A percentile compares a stretch with the other conserved stretches of the same genome.
Conservation (phyloP, 2,329 filamentous ascomycete genomes). For the Xylaria sp. region DNA sequence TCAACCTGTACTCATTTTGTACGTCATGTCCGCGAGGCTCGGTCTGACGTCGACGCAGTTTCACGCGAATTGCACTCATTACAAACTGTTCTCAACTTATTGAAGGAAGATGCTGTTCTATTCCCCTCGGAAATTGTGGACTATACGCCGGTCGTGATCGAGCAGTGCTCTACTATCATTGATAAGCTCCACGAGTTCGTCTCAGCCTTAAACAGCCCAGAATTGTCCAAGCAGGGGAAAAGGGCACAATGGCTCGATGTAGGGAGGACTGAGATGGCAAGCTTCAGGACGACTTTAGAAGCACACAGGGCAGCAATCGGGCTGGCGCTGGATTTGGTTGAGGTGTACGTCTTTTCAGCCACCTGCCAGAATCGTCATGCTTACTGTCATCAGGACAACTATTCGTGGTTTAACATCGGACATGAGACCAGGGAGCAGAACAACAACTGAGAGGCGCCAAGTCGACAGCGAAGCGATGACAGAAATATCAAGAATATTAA, state of each 20-base stretch:
- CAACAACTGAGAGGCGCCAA: slow-evolving; percentile 32
- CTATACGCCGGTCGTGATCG: slow-evolving; percentile 45
- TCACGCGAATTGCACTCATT: slow-evolving; percentile 50
- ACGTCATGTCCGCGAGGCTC: slow-evolving; percentile 49
- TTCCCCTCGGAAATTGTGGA: slow-evolving; percentile 46
- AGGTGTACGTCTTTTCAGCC: slow-evolving; percentile 40
- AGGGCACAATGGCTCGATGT: slow-evolving; percentile 45
- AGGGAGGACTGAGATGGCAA: slow-evolving; percentile 41
- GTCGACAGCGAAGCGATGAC: slow-evolving; percentile 35
- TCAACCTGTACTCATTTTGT: slow-evolving; percentile 45
- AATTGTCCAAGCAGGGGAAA: slow-evolving; percentile 45
- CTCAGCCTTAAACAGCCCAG: slow-evolving; percentile 39
- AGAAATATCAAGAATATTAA: slow-evolving; percentile 44
- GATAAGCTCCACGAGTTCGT: slow-evolving; percentile 45
- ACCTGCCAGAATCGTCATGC: slow-evolving; percentile 15
- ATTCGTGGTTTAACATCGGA: slow-evolving; percentile 34
- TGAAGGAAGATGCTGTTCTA: slow-evolving; percentile 46
- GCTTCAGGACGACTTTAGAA: slow-evolving; percentile 44
- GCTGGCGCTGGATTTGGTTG: slow-evolving; percentile 49
- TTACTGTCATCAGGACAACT: slow-evolving; percentile 35
- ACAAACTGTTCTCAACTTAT: slow-evolving; percentile 45
- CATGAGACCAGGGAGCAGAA: slow-evolving; percentile 29
- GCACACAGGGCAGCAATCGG: slow-evolving; percentile 48
- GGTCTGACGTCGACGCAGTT: slow-evolving; percentile 46
- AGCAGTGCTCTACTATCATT: slow-evolving; percentile 45